phyloP scores from a whole-genome alignment of 805 yeast species.

The Wickerhamiella slavikovae region DNA sequence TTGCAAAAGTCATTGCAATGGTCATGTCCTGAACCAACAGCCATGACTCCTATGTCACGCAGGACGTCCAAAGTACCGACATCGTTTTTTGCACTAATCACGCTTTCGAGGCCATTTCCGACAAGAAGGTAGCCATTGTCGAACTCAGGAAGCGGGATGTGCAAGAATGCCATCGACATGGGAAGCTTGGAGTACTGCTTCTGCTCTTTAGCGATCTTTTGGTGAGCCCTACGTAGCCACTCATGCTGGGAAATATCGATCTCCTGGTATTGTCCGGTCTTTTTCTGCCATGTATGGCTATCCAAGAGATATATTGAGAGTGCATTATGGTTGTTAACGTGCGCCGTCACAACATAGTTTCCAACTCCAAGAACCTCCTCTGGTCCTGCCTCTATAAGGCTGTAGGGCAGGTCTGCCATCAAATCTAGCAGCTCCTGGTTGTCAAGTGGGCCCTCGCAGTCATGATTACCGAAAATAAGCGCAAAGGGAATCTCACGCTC shows the following conservation, averaged over 20 bases:
- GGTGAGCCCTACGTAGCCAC: slow-evolving; percentile 25
- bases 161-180: slow-evolving; percentile 77
- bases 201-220: slow-evolving; percentile 15
- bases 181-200: slow-evolving; percentile 24
- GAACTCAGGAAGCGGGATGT: slow-evolving; percentile 83
- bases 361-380: slow-evolving; percentile 61
- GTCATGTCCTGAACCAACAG: slow-evolving; percentile 78
- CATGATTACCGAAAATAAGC: slow-evolving; percentile 80
- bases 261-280: too few species aligned
- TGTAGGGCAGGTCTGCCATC: slow-evolving; percentile 41
- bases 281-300: slow-evolving; percentile 64
- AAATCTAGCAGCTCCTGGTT: slow-evolving; percentile 42
- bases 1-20: slow-evolving; percentile 88
- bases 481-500: slow-evolving; percentile 61
- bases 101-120: slow-evolving; percentile 51
- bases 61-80: slow-evolving; percentile 43
- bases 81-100: slow-evolving; percentile 59
- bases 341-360: slow-evolving; percentile 40
- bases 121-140: slow-evolving; percentile 23
- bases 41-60: slow-evolving; percentile 46
- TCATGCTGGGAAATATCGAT: slow-evolving; percentile 42
- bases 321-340: slow-evolving; percentile 21
- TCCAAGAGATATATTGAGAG: slow-evolving; percentile 60
- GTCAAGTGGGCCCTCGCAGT: slow-evolving; percentile 58
- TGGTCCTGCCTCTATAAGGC: slow-evolving; percentile 43